Evolutionary conservation across 495 filamentous ascomycete genomes (phyloP), one percentile per base, ranked within the genome.

Genomic region (Podospora fimiseda): DNA sequence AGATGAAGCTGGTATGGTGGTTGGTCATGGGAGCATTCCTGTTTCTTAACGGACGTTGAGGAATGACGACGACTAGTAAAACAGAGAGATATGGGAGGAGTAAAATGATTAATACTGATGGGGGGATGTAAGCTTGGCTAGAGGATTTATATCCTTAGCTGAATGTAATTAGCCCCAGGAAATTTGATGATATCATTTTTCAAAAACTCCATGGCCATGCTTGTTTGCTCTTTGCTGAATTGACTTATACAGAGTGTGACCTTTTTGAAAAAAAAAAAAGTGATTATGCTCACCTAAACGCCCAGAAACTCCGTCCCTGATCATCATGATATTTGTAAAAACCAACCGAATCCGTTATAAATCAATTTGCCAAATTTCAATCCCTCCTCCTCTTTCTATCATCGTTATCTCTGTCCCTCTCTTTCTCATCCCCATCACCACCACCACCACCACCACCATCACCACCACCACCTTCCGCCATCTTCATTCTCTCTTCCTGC

Each of bases 401-500:
- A 33, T 33, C 5, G 5, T 11, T 33, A 33, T 33, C 27, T 5
- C 27, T 33, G 11, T 33, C 27, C 27, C 11, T 11, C 27, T 11
- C 27, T 11, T 33, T 33, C 27, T 33, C 27, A 33, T 33, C 27
- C 11, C 6, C 11, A 33, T 33, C 11, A 5, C 27, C 27, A 33
- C 27, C 11, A 5, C 6, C 11, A 6, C 11, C 27, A 33, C 6
- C 27, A n/a, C 6, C 11, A 33, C 11, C 11, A 5, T 11, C 27
- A 33, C 27, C 11, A 5, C 6, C 11, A 6, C 11, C 27, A 33
- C 6, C 27, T 33, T 33, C 27, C 6, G 27, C 27, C 27, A 33
- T 80, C 62, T 78, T 75, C 58, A 83, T 65, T 68, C 86, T 72
- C 70, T 94, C 88, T 68, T 87, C 83, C 60, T 85, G 78, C 61